Base-by-base conservation (phyloP, 2,329 filamentous ascomycete genomes). In the Neodidymelliopsis sp. region DNA sequence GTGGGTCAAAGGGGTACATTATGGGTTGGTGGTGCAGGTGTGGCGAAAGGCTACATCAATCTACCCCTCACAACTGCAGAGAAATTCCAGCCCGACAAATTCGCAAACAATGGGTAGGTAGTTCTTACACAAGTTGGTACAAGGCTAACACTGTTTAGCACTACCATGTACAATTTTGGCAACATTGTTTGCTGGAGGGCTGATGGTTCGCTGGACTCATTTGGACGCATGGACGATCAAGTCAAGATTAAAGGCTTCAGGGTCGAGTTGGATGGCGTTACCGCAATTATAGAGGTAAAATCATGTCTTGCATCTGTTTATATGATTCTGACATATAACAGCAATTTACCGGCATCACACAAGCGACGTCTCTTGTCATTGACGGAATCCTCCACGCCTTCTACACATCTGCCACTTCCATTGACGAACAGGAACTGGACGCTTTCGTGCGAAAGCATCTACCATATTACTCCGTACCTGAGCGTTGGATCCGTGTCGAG, bases 181-280 rank as follows among this genome's bases (percentile, higher is more conserved):
- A 83, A 86, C 56, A 73, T 85, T 15, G 81, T 79, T 12, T 73
- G 75, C 9, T 85, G 82, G 82, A 74, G 74, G 23, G 60, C 72
- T 2, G 77, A 83, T 58, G 82, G 83, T 8, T 76, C 74, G 15
- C 72, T 86, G 27, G 75, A 82, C 28, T 81, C 80, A 15, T 75
- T 83, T 22, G 82, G 83, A 4, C 77, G 83, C 27, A 75, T 75
- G 18, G 83, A 86, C 55, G 82, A 85, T 52, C 83, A 85, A 60
- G 79, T 85, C 49, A 85, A 85, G 68, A 77, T 85, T 61, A 83
- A 83, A 75, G 82, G 83, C 9, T 84, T 85, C 64, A 80, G 83
- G 16, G 80, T 86, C 31, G 82, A 85, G 65, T 77, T 85, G 7
- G 82, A 84, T 44, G 81, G 82, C 29, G 77, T 85, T 24, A 76